Percentiles rank a stretch among this genome's conserved stretches.
These are phyloP conservation scores for Pythium plurisporium DNA, from an alignment of 352 stramenopile species.

Conservation along the genomic window DNA sequence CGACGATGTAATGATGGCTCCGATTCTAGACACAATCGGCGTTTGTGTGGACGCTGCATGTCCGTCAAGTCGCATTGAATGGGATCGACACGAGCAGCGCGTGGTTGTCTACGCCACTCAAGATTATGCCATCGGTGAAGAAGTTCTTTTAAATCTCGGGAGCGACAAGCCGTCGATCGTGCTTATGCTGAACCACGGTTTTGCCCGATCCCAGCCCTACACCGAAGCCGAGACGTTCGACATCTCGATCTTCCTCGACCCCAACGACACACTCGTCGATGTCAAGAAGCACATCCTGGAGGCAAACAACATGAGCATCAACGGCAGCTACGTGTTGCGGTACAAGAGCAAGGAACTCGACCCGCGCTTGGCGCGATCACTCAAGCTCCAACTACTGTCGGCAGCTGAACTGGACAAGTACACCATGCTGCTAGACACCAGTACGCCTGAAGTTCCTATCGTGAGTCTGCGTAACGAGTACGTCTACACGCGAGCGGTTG, in stretches of 20 bases:
- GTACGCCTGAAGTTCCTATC: not conserved
- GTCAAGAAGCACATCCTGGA: conserved; percentile 25
- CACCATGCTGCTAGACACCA: conserved; percentile 5
- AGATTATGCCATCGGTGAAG: conserved; percentile 21
- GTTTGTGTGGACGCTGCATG: conserved; percentile 18
- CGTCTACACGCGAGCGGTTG: conserved; percentile 21
- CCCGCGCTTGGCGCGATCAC: conserved; percentile 10
- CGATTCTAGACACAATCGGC: conserved; percentile 27
- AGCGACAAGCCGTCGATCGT: conserved; percentile 18
- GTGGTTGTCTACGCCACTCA: conserved; percentile 22
- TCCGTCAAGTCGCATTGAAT: conserved; percentile 9
- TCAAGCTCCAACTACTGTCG: conserved; percentile 27
- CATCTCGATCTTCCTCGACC: conserved; percentile 27
- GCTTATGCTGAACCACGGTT: conserved; percentile 29
- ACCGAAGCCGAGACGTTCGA: conserved; percentile 20
- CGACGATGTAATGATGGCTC: conserved; percentile 17
- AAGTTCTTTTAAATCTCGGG: conserved; percentile 16
- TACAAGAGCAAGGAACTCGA: conserved; percentile 19
- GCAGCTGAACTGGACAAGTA: conserved; percentile 21
- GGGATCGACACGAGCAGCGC: conserved; percentile 8
- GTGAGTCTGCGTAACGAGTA: conserved; percentile 30
- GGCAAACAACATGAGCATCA: conserved; percentile 20
- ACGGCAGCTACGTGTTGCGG: conserved; percentile 24
- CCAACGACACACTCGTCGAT: conserved; percentile 22
- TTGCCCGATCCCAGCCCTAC: conserved; percentile 12